A percentile compares a stretch with the other conserved stretches of the same genome.
These are phyloP conservation scores for Cajanus cajan DNA, from an alignment of 306 rosid genomes.

Conservation along the genomic window DNA sequence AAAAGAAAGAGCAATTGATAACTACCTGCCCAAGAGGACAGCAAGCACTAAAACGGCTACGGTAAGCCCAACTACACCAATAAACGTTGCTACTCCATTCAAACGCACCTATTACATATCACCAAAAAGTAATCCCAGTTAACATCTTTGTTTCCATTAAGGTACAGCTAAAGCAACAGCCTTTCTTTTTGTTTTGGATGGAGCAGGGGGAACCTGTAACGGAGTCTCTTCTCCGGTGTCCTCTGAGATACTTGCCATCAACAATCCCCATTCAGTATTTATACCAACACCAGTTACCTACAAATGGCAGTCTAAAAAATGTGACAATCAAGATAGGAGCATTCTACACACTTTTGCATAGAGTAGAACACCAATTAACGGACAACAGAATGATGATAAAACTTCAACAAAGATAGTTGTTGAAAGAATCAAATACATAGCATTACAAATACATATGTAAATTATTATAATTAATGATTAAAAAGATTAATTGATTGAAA, in stretches of 20 bases:
- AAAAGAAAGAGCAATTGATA: neutral
- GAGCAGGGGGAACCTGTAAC: constrained; percentile 63
- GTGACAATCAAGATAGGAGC: constrained; percentile 10
- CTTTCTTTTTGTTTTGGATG: constrained; percentile 19
- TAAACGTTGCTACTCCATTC: constrained; percentile 98
- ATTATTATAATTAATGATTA: neutral
- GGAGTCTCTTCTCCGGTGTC: constrained; percentile 99
- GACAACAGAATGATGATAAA: constrained; percentile 3
- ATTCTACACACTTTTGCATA: constrained; percentile 5
- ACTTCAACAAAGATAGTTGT: constrained; percentile 6
- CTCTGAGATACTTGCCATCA: constrained; percentile 99
- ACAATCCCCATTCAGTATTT: constrained; percentile 98
- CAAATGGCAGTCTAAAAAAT: constrained; percentile 24
- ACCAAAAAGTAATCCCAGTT: constrained; percentile 27
- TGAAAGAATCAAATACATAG: constrained; percentile 12
- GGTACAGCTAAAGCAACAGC: constrained; percentile 22
- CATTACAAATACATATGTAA: constrained; percentile 1
- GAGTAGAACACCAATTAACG: neutral
- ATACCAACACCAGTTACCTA: constrained; percentile 98
- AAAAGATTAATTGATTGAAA: neutral
- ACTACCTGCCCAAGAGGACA: constrained; percentile 81
- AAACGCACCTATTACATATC: constrained; percentile 75
- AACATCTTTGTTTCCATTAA: neutral
- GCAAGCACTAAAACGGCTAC: constrained; percentile 82
- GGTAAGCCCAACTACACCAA: constrained; percentile 89